Evolutionary conservation across 2,329 filamentous ascomycete genomes (phyloP), one percentile per base, ranked within the genome.

Genomic region (Diaporthe eres): DNA sequence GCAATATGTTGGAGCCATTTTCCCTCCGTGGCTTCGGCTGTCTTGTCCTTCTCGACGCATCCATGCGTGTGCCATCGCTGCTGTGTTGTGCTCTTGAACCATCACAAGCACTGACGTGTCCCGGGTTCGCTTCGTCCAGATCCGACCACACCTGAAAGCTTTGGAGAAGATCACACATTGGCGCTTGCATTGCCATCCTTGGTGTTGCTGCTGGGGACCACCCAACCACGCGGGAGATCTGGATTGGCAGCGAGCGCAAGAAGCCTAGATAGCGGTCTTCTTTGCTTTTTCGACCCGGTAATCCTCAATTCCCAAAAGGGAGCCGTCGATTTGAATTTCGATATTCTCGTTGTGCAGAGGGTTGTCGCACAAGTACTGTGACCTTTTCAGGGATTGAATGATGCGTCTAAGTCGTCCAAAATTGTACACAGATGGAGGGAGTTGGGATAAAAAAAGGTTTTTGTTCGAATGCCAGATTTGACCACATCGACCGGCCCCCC

Each of bases 121-220:
- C 65, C 34, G 65, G 65, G 15, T 70, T 70, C 9, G 65, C 65
- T 19, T 70, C 65, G 65, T 70, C 65, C 31, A 70, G 47, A 25
- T 70, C 65, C 17, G 65, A 70, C 65, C 65, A 70, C 17, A 70
- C 34, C 65, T 70, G 65, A n/a, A 70, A 70, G 13, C 49, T 19
- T 17, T 70, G 65, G 12, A 70, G 65, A 31, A 70, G 65, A 19
- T 70, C 65, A 39, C 49, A 70, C 65, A 70, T 70, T 8, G 65
- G 65, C 9, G 34, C 22, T 55, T 70, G 65, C 49, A 70, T 42
- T 12, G 65, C 65, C 49, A 70, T 70, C 7, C 3, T 70, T 25
- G 65, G 31, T 13, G 6, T 42, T 19, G 25, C 8, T 12, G 34
- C 61, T 47, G 42, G 9, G 15, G 6, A 34, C 15, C n/a, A 22